phyloP scores from a whole-genome alignment of 1,284 basidiomycete species.

The Naganishia liquefaciens region DNA sequence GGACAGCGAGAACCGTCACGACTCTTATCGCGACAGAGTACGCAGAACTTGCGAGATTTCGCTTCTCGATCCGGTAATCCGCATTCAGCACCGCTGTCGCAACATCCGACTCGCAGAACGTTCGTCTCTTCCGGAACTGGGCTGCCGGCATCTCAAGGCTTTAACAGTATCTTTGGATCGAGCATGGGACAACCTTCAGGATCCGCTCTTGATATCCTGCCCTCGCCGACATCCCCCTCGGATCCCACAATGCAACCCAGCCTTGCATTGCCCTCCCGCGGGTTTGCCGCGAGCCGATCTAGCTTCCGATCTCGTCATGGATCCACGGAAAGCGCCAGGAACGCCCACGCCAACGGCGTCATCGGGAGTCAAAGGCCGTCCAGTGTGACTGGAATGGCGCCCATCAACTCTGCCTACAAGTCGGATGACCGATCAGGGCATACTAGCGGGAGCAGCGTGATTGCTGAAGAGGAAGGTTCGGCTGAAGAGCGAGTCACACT shows the following conservation, averaged over 20 bases:
- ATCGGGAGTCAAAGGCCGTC: constrained; percentile 31
- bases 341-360: constrained; percentile 24
- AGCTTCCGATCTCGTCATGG: constrained; percentile 17
- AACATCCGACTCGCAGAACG: constrained; percentile 34
- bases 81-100: constrained; percentile 32
- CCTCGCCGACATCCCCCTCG: constrained; percentile 33
- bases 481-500: not conserved
- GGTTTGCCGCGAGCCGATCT: constrained; percentile 14
- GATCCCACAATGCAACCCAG: constrained; percentile 13
- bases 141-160: constrained; percentile 28
- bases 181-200: constrained; percentile 25
- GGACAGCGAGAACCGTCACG: constrained; percentile 70
- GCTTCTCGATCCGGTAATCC: constrained; percentile 72
- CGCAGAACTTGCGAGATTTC: constrained; percentile 87
- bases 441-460: constrained; percentile 32
- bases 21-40: constrained; percentile 77
- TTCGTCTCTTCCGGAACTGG: constrained; percentile 42
- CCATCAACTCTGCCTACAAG: constrained; percentile 1
- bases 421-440: constrained; percentile 28
- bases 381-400: constrained; percentile 10
- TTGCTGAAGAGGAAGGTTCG: constrained; percentile 32
- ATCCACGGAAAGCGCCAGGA: constrained; percentile 10
- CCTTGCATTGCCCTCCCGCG: constrained; percentile 23
- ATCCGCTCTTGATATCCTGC: constrained; percentile 18
- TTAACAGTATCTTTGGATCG: constrained; percentile 40